These are phyloP conservation scores for Trichosporon coremiiforme DNA, from an alignment of 1,284 basidiomycete genomes.

Conservation along the genomic window DNA sequence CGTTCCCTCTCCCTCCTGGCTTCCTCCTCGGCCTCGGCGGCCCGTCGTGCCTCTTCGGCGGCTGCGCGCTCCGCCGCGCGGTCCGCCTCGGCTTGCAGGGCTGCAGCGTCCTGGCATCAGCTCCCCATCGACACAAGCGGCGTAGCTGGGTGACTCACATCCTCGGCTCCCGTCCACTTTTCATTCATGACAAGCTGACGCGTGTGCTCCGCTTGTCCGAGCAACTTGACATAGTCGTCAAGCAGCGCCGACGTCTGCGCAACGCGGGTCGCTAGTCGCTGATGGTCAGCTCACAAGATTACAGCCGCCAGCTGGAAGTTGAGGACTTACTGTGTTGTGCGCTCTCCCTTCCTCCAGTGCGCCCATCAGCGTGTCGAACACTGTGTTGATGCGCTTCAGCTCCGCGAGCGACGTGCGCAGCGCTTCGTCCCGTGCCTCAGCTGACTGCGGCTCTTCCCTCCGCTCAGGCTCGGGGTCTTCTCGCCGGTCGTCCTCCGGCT, in stretches of 20 bases:
- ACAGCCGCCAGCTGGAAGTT: too few species aligned
- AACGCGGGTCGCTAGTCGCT: constrained; percentile 52
- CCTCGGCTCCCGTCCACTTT: constrained; percentile 50
- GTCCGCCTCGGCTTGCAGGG: constrained; percentile 33
- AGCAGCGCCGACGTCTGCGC: constrained; percentile 48
- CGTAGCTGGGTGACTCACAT: constrained; percentile 45
- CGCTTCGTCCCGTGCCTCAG: constrained; percentile 30
- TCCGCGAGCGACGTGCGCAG: constrained; percentile 51
- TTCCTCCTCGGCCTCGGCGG: constrained; percentile 29
- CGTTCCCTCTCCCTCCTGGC: constrained; percentile 23
- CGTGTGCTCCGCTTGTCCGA: constrained; percentile 55
- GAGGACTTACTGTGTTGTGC: constrained; percentile 52
- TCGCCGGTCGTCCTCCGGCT: not conserved
- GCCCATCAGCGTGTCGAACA: constrained; percentile 51
- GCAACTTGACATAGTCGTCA: constrained; percentile 50
- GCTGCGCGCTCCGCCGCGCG: constrained; percentile 11
- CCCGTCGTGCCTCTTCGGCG: constrained; percentile 22
- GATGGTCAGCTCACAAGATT: constrained; percentile 23
- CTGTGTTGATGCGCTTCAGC: constrained; percentile 52
- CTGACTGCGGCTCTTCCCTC: constrained; percentile 40
- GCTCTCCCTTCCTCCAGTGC: constrained; percentile 47
- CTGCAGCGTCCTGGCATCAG: constrained; percentile 41
- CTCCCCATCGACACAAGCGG: too few species aligned
- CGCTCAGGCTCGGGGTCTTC: not conserved
- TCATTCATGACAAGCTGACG: constrained; percentile 49